Base-by-base conservation (phyloP, 768 basidiomycete genomes). In the Neoboletus magnificus region DNA sequence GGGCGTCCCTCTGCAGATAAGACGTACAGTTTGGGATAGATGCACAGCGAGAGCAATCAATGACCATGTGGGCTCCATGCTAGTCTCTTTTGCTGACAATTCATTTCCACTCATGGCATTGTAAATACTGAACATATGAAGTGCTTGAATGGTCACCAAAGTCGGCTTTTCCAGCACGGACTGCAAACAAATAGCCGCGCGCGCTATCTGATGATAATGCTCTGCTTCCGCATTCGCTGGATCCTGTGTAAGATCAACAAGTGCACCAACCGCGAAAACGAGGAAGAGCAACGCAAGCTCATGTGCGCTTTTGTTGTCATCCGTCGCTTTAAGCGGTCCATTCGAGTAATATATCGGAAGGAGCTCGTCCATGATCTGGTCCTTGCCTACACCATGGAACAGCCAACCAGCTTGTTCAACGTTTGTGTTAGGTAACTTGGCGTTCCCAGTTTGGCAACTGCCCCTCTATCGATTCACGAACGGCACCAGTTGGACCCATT, bases 41-140 rank as follows among this genome's bases (percentile, higher is more conserved):
- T 88, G 83, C 13, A 81, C 77, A 1, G 84, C 83, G n/a, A 88
- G 73, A 12, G 81, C 83, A 37, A 86, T 75, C 43, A 87, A 68
- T 13, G 78, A 81, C 86, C 86, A 87, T 20, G 86, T 83, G 72
- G 82, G 81, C 72, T 87, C 86, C 85, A 83, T 87, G 56, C 82
- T 85, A 4, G 82, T 83, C 66, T 89, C 85, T 50, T 76, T 77
- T 52, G 73, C 75, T 4, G 69, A 61, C 16, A 81, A 63, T 65
- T 85, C 86, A 58, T 79, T 81, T 25, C 83, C 84, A 59, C 80
- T 84, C 85, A 89, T 83, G 18, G 81, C 82, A 52, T 83, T 84
- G 64, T 86, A 89, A 10, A 86, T 79, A 62, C 86, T 85, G 72
- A 85, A 75, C 58, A 89, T 65, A 67, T 86, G 84, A 18, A 90